A percentile compares a stretch with the other conserved stretches of the same genome.
phyloP scores from a whole-genome alignment of 805 yeast species.

The Starmerella apicola region DNA sequence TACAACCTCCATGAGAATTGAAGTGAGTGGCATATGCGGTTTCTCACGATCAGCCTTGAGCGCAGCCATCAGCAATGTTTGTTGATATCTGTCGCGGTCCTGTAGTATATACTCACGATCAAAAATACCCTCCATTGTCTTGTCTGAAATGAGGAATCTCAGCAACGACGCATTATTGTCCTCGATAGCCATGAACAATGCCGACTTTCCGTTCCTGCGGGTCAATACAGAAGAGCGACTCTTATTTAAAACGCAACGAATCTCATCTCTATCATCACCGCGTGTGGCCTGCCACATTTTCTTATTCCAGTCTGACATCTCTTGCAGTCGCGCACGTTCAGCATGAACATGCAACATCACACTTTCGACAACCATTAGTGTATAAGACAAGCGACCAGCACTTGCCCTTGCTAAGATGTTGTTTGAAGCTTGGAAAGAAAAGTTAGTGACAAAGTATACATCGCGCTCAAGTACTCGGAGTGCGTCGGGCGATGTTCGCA shows the following conservation, averaged over 20 bases:
- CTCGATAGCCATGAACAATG: constrained; percentile 49
- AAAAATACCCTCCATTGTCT: constrained; percentile 30
- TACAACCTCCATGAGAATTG: constrained; percentile 34
- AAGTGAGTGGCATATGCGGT: constrained; percentile 27
- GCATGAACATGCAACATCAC: constrained; percentile 53
- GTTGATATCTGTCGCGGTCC: constrained; percentile 45
- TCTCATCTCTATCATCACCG: background rate
- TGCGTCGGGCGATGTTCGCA: constrained; percentile 41
- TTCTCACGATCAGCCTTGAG: constrained; percentile 37
- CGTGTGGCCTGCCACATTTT: constrained; percentile 42
- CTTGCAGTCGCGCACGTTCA: constrained; percentile 30
- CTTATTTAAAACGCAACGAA: constrained; percentile 18
- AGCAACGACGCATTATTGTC: constrained; percentile 37
- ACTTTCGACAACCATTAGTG: constrained; percentile 73
- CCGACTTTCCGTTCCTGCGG: constrained; percentile 49
- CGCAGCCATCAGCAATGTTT: constrained; percentile 49
- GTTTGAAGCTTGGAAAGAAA: constrained; percentile 28
- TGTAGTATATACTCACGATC: constrained; percentile 54
- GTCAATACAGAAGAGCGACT: constrained; percentile 23
- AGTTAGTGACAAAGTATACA: constrained; percentile 51
- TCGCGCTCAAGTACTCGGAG: constrained; percentile 43
- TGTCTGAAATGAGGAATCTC: constrained; percentile 29
- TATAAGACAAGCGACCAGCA: constrained; percentile 33
- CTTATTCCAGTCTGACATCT: constrained; percentile 37
- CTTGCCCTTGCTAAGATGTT: constrained; percentile 2